Conservation (phyloP, 768 basidiomycete species). For the Tulasnella sp. region DNA sequence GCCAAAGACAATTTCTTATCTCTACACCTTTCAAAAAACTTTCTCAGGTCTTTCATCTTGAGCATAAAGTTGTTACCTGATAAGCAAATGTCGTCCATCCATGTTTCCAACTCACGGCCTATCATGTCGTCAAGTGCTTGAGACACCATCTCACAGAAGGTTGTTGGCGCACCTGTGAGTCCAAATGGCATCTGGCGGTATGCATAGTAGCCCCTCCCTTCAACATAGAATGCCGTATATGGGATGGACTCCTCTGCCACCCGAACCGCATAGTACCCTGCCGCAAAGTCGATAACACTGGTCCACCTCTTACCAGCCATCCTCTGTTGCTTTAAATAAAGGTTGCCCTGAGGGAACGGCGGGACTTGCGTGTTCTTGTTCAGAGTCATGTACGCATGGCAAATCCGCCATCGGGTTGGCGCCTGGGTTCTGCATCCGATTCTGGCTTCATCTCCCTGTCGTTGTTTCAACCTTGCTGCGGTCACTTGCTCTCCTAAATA, state of each 20-base stretch:
- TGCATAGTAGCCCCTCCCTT: conserved; percentile 47
- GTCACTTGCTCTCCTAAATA: conserved; percentile 28
- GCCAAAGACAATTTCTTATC: conserved; percentile 46
- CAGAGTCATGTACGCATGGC: conserved; percentile 48
- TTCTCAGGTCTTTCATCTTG: conserved; percentile 40
- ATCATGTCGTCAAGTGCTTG: conserved; percentile 39
- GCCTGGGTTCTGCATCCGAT: background rate
- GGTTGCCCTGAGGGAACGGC: conserved; percentile 44
- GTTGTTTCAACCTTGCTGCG: background rate
- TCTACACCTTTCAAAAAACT: conserved; percentile 42
- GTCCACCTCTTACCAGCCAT: conserved; percentile 48
- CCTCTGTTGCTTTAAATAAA: conserved; percentile 47
- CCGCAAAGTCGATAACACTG: conserved; percentile 47
- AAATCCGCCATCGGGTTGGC: conserved; percentile 45
- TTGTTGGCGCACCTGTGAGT: conserved; percentile 47
- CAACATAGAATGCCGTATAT: conserved; percentile 47
- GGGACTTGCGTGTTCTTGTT: conserved; percentile 40
- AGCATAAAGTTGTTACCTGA: conserved; percentile 45
- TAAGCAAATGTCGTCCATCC: conserved; percentile 41
- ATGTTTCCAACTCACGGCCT: no score
- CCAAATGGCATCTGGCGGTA: conserved; percentile 51
- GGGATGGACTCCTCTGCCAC: conserved; percentile 37
- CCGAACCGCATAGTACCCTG: conserved; percentile 45
- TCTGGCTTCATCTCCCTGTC: background rate
- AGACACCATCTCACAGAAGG: conserved; percentile 42